Percentiles rank a stretch among this genome's conserved stretches.
Evolutionary conservation across 2,329 filamentous ascomycete genomes (phyloP).

Genomic region (Penicillium sclerotigenum): DNA sequence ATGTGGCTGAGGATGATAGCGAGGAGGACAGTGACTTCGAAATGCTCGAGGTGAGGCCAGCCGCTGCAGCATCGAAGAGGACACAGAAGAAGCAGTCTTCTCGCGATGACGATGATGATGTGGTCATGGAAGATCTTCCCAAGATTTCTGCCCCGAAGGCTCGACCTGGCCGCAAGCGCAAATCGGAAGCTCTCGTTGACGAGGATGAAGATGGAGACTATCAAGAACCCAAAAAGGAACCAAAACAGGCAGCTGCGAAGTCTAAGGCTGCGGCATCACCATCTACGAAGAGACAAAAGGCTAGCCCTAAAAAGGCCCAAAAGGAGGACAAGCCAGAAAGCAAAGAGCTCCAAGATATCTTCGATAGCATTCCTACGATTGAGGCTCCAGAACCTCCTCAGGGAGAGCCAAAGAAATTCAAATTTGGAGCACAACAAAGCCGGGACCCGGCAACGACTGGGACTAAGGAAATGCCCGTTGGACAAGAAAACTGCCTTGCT

Average conservation of each 20-base stretch:
- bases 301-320: conserved; percentile 60
- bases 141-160: conserved; percentile 44
- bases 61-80: conserved; percentile 50
- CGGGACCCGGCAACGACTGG: conserved; percentile 63
- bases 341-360: conserved; percentile 73
- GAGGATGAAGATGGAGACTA: conserved; percentile 55
- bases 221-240: conserved; percentile 43
- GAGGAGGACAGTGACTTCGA: conserved; percentile 60
- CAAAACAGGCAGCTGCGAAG: conserved; percentile 52
- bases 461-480: conserved; percentile 70
- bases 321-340: conserved; percentile 59
- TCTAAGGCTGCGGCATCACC: conserved; percentile 36
- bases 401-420: conserved; percentile 68
- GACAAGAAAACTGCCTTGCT: conserved; percentile 82
- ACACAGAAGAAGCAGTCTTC: conserved; percentile 34
- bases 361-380: conserved; percentile 82
- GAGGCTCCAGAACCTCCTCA: conserved; percentile 79
- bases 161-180: conserved; percentile 51
- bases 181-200: conserved; percentile 54
- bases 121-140: conserved; percentile 53
- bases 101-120: conserved; percentile 43
- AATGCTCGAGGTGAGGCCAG: conserved; percentile 60
- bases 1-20: conserved; percentile 61
- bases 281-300: conserved; percentile 49
- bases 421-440: conserved; percentile 65